A percentile compares a stretch with the other conserved stretches of the same genome.
Conservation (phyloP, 2,329 filamentous ascomycete species). For the Epichloe gansuensis region DNA sequence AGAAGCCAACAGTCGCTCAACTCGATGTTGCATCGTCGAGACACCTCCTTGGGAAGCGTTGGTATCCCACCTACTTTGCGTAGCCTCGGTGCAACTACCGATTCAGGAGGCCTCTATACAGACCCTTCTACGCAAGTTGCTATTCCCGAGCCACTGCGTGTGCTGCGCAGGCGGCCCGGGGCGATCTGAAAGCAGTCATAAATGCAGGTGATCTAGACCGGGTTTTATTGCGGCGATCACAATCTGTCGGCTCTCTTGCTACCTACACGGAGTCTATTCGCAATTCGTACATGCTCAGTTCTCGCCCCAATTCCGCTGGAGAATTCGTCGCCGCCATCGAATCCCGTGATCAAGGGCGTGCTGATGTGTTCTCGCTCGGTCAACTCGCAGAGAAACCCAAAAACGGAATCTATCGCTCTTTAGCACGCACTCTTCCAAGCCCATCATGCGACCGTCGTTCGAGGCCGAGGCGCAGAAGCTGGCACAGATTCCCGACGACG, state of each 20-base stretch:
- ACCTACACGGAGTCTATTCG: constrained; percentile 48
- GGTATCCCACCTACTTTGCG: constrained; percentile 37
- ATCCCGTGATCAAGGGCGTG: constrained; percentile 18
- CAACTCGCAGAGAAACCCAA: constrained; percentile 40
- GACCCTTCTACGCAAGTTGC: constrained; percentile 26
- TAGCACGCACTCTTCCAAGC: constrained; percentile 50
- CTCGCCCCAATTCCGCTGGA: constrained; percentile 17
- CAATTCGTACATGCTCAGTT: constrained; percentile 42
- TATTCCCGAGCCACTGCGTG: constrained; percentile 42
- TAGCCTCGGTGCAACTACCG: constrained; percentile 50
- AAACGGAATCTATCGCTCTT: constrained; percentile 41
- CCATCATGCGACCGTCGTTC: constrained; percentile 61
- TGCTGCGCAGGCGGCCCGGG: constrained; percentile 64
- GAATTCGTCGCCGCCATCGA: constrained; percentile 12
- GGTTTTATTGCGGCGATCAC: constrained; percentile 36
- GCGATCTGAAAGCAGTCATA: constrained; percentile 57
- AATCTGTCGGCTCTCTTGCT: constrained; percentile 47
- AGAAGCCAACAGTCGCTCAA: constrained; percentile 36
- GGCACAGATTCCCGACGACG: constrained; percentile 75
- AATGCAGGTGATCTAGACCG: constrained; percentile 51
- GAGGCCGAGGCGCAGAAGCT: constrained; percentile 80
- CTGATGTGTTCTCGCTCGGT: constrained; percentile 44
- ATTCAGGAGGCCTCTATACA: constrained; percentile 38
- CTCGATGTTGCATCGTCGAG: constrained; percentile 41
- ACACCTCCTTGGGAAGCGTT: constrained; percentile 49